Percentiles rank a stretch among this genome's conserved stretches.
Conservation (phyloP, 805 yeast genomes). For the Candida glaebosa region DNA sequence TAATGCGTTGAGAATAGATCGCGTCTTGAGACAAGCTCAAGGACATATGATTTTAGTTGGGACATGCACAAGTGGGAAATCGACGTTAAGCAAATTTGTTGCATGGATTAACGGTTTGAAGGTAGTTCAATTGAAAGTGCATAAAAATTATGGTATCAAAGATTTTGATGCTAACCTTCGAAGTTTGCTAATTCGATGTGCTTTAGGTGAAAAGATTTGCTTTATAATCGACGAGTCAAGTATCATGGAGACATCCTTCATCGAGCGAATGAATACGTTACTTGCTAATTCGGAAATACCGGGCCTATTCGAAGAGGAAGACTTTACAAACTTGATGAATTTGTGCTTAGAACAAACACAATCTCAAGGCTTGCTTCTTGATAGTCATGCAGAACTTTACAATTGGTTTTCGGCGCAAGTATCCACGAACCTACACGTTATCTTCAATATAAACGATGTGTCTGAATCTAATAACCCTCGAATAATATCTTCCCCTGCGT, state of each 20-base stretch:
- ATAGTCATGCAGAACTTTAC: conserved; percentile 65
- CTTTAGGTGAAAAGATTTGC: conserved; percentile 58
- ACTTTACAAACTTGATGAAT: conserved; percentile 47
- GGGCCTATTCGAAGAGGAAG: conserved; percentile 80
- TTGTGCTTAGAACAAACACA: conserved; percentile 56
- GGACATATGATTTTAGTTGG: conserved; percentile 90
- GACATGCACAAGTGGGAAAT: conserved; percentile 76
- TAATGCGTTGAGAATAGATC: conserved; percentile 72
- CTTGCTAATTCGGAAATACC: conserved; percentile 92
- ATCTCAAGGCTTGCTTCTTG: conserved; percentile 59
- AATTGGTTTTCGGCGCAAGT: conserved; percentile 71
- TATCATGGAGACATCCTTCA: conserved; percentile 68
- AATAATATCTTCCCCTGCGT: conserved; percentile 76
- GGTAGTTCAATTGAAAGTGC: conserved; percentile 55
- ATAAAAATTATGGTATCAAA: conserved; percentile 46
- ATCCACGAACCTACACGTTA: conserved; percentile 72
- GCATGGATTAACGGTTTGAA: conserved; percentile 86
- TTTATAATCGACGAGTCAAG: conserved; percentile 79
- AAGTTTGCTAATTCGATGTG: conserved; percentile 43
- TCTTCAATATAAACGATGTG: conserved; percentile 64
- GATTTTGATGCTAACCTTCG: conserved; percentile 71
- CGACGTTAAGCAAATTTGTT: conserved; percentile 73
- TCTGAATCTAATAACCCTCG: conserved; percentile 15
- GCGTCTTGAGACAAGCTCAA: conserved; percentile 79
- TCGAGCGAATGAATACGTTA: conserved; percentile 91